These are phyloP conservation scores for Ogataea ganodermae DNA, from an alignment of 805 yeast species.

Conservation along the genomic window DNA sequence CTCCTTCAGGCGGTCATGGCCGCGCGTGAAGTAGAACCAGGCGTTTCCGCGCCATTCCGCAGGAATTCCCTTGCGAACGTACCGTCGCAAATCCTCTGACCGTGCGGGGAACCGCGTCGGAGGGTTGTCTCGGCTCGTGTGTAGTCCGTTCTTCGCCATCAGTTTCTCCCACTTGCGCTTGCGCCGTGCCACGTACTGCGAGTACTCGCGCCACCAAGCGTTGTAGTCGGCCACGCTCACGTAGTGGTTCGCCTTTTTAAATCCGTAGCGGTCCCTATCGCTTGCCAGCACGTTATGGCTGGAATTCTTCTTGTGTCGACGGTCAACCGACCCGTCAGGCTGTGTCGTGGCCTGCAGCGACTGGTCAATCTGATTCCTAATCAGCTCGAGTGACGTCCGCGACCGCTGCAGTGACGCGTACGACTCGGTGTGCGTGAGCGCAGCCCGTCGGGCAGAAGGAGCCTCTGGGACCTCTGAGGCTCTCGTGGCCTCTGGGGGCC, in stretches of 20 bases:
- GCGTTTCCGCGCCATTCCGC: slow-evolving; percentile 97
- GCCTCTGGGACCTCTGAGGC: not conserved
- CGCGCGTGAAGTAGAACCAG: slow-evolving; percentile 94
- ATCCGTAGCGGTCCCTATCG: slow-evolving; percentile 80
- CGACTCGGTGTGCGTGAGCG: slow-evolving; percentile 28
- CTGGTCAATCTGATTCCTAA: slow-evolving; percentile 26
- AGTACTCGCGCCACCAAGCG: slow-evolving; percentile 73
- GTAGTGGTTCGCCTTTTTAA: slow-evolving; percentile 63
- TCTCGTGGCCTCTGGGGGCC: not conserved
- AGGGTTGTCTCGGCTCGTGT: slow-evolving; percentile 40
- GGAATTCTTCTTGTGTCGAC: slow-evolving; percentile 6
- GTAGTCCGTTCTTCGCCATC: slow-evolving; percentile 68
- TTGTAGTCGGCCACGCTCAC: slow-evolving; percentile 61
- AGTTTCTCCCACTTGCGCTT: slow-evolving; percentile 75
- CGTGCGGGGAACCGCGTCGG: slow-evolving; percentile 76
- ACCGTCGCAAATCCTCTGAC: slow-evolving; percentile 76
- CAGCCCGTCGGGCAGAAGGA: not conserved
- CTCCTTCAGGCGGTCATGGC: slow-evolving; percentile 58
- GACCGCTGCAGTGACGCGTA: slow-evolving; percentile 26
- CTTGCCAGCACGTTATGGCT: slow-evolving; percentile 24
- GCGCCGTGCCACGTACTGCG: slow-evolving; percentile 61
- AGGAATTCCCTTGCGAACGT: slow-evolving; percentile 89
- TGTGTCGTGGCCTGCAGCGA: slow-evolving; percentile 14
- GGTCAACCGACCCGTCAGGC: not conserved
- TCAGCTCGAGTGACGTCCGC: slow-evolving; percentile 26